Conservation (phyloP, 1,139 yeast genomes). For the Entelexis sorbosivorans region DNA sequence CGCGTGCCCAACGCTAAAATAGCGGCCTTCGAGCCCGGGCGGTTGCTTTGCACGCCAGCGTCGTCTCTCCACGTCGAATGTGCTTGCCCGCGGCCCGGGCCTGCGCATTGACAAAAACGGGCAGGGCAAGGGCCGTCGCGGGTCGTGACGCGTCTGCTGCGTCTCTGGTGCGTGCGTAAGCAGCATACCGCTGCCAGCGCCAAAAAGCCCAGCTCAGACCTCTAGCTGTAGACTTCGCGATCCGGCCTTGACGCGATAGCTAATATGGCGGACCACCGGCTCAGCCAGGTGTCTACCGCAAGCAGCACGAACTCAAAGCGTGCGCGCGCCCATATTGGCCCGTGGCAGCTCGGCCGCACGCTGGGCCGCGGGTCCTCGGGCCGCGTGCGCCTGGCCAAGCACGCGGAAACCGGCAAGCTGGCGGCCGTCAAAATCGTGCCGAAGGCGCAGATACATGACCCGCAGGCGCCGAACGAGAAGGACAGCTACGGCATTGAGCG, state of each 20-base stretch:
- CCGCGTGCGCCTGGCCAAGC: slow-evolving; percentile 82
- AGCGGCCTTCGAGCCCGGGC: too few relatives aligned
- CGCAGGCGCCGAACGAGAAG: slow-evolving; percentile 39
- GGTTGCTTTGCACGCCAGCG: too few relatives aligned
- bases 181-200: slow-evolving; percentile 11
- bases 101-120: not conserved
- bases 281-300: slow-evolving; percentile 28
- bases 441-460: slow-evolving; percentile 35
- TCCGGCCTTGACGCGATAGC: slow-evolving; percentile 6
- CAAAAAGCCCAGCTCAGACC: slow-evolving; percentile 1
- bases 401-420: slow-evolving; percentile 67
- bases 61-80: too few relatives aligned
- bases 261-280: slow-evolving; percentile 22
- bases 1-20: too few relatives aligned
- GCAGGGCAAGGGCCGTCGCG: not conserved
- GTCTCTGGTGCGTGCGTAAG: slow-evolving; percentile 8
- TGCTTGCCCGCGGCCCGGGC: too few relatives aligned
- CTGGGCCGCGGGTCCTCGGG: slow-evolving; percentile 94
- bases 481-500: slow-evolving; percentile 75
- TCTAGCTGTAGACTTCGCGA: slow-evolving; percentile 5
- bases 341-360: slow-evolving; percentile 93
- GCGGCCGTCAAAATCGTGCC: slow-evolving; percentile 98
- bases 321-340: slow-evolving; percentile 72
- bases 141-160: slow-evolving; percentile 9
- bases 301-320: slow-evolving; percentile 48